Base-by-base conservation (phyloP, 2,329 filamentous ascomycete species). In the Pyrenophora tritici-repentis region DNA sequence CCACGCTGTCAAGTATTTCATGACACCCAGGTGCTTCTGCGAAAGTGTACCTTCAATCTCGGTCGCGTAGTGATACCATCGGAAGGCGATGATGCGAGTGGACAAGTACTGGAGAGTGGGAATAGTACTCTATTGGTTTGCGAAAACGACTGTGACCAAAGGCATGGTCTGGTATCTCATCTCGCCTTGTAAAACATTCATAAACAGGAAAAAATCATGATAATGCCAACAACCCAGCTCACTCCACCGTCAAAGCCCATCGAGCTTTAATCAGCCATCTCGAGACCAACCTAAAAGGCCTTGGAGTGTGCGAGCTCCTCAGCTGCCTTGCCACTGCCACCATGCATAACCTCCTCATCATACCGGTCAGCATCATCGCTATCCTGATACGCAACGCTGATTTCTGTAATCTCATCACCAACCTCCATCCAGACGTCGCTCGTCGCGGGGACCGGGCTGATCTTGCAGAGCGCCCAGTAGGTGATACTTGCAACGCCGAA, bases 341-440 rank as follows among this genome's bases (percentile, higher is more conserved):
- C 65, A n/a, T 59, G 51, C 60, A 65, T 56, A 8, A 56, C 48
- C 36, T 70, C 67, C 39, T 68, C 65, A 18, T 69, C 65, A 24
- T 67, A 67, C n/a, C 53, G 51, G 6, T 66, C 62, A 7, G 42
- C 40, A 44, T 67, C 66, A 20, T 67, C 66, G 32, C 55, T 59
- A 34, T 66, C 62, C 9, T 48, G 45, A 44, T 67, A 67, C 6
- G 66, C 65, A 39, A 68, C 61, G 9, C 53, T 60, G 1, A 68
- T 46, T 14, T 69, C 65, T 1, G 54, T 61, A 31, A 69, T 69
- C 38, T 68, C 63, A 10, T 67, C 67, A n/a, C 85, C 86, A 14
- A 92, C 82, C 73, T 95, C 90, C 73, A 89, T 82, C 91, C 91
- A 96, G 6, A 71, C 78, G 9, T 87, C 81, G 67, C 89, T 92